A percentile compares a stretch with the other conserved stretches of the same genome.
Conservation (phyloP, 371 early-diverging fungal genomes). For the Mortierella sp. region DNA sequence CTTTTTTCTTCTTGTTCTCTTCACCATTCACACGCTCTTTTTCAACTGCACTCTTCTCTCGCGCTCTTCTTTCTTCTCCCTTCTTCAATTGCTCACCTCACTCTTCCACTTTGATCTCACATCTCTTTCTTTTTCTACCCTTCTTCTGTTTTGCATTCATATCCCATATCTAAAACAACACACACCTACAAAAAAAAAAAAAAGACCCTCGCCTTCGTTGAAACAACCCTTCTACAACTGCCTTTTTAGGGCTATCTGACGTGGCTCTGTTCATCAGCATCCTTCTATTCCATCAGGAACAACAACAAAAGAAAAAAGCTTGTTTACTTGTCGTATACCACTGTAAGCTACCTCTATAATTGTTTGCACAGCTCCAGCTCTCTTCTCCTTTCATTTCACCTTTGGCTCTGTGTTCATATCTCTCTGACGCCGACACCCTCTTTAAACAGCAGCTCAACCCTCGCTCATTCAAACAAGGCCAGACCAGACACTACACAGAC, state of each 20-base stretch:
- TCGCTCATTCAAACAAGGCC: background rate
- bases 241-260: too few species aligned
- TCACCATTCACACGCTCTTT: background rate
- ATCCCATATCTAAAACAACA: background rate
- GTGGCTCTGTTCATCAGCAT: too few species aligned
- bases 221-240: too few species aligned
- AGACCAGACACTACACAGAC: background rate
- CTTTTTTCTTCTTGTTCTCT: background rate
- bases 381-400: background rate
- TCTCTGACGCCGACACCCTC: too few species aligned
- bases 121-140: too few species aligned
- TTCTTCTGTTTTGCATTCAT: background rate
- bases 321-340: background rate
- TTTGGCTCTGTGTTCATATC: too few species aligned
- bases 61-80: background rate
- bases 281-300: too few species aligned
- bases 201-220: too few species aligned
- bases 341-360: background rate
- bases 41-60: too few species aligned
- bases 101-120: background rate
- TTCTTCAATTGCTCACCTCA: background rate
- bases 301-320: background rate
- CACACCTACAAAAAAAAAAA: too few species aligned
- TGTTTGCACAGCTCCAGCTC: background rate
- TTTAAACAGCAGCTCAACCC: background rate